Conservation (phyloP, 768 basidiomycete species). For the Mycena haematopus region DNA sequence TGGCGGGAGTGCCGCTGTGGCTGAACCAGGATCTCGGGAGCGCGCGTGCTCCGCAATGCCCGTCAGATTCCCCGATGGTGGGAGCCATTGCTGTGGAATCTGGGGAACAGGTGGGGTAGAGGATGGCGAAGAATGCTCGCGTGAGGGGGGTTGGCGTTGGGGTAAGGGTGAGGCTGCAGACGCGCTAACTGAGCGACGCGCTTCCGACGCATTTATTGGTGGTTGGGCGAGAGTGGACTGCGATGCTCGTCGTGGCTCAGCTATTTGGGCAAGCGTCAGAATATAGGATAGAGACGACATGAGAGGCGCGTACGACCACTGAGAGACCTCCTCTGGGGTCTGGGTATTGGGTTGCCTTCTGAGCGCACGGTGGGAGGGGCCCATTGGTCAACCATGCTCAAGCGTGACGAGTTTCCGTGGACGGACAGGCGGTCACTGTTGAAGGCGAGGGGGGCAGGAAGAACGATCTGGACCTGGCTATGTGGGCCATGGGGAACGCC, state of each 20-base stretch:
- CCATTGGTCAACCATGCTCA: conserved; percentile 46
- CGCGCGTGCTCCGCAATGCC: conserved; percentile 23
- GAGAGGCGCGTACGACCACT: conserved; percentile 10
- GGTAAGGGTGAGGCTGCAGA: conserved; percentile 8
- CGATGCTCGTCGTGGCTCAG: conserved; percentile 17
- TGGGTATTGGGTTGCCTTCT: conserved; percentile 21
- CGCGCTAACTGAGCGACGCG: conserved; percentile 10
- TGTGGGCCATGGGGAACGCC: conserved; percentile 68
- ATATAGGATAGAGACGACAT: not conserved
- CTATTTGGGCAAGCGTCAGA: conserved; percentile 4
- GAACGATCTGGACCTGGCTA: conserved; percentile 68
- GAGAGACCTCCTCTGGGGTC: conserved; percentile 15
- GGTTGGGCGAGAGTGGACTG: conserved; percentile 18
- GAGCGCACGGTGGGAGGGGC: conserved; percentile 32
- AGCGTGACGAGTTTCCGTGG: conserved; percentile 26
- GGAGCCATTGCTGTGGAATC: conserved; percentile 25
- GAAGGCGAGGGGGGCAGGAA: conserved; percentile 67
- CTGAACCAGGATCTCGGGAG: conserved; percentile 1
- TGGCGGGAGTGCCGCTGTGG: not conserved
- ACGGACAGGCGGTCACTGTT: conserved; percentile 43
- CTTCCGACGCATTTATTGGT: conserved; percentile 5
- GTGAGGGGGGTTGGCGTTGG: not conserved
- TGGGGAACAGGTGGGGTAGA: conserved; percentile 25
- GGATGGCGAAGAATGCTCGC: conserved; percentile 6
- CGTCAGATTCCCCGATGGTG: conserved; percentile 5